Evolutionary conservation across 75 land plant species (phyloP), one percentile per base, ranked within the genome.

Genomic region (Sequoia sempervirens): DNA sequence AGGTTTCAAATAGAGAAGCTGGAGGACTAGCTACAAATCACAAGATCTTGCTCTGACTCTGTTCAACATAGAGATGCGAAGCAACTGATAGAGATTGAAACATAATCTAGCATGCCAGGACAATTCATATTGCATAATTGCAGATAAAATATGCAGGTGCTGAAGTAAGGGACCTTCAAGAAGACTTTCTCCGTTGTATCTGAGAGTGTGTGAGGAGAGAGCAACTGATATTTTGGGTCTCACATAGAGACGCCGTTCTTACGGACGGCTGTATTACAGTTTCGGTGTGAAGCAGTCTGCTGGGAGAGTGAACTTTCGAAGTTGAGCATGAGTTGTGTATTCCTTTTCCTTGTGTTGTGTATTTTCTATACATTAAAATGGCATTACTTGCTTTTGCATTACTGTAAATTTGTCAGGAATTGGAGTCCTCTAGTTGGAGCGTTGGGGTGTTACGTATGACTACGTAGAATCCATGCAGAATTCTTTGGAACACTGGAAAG

Each of bases 391-490:
- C 85, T 75, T 88, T 93, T 88, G 93, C 95, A 78, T 86, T 91
- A 64, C 66, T 89, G 86, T 95, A 95, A 80, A 95, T 94, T n/a
- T 93, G 87, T 0, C 94, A 93, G 28, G 89, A 91, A 45, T 83
- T 13, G 53, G 15, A 12, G 0, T 13, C 15, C 2, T 14, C 2
- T 13, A 52, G 11, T 52, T 88, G 23, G 68, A n/a, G 68, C 6
- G 23, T 5, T 64, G 68, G 68, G 28, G 68, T 64, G 23, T 64
- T 64, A 4, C 28, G n/a, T 5, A 23, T 64, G 68, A 64, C 68
- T 26, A 23, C 6, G 23, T 64, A 3, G 7, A 18, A 64, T 5
- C 61, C 20, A 56, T 14, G 20, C 5, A 43, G 5, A 43, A 6
- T 43, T 6, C 5, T 43, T 43, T 43, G 46, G 46, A 43, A 43